These are phyloP conservation scores for Triadica sebifera DNA, from an alignment of 345 rosid genomes.

Conservation along the genomic window DNA sequence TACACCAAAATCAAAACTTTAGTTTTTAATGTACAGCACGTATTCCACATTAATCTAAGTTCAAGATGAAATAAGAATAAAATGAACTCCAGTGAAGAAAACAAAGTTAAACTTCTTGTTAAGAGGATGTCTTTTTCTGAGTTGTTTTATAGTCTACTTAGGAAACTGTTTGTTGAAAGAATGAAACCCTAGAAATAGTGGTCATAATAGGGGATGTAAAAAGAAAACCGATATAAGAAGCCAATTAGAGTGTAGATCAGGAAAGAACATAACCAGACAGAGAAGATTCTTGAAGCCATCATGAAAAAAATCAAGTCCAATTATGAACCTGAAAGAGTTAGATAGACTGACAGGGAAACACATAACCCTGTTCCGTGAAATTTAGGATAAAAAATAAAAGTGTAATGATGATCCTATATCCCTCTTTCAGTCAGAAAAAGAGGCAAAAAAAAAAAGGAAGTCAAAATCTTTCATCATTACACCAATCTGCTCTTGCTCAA, in stretches of 20 bases:
- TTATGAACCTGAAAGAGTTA: constrained; percentile 40
- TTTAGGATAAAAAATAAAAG: constrained; percentile 25
- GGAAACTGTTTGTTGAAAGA: background rate
- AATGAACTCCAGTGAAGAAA: too few species aligned
- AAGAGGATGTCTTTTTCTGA: too few species aligned
- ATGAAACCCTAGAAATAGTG: constrained; percentile 11
- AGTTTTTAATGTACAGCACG: too few species aligned
- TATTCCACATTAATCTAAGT: too few species aligned
- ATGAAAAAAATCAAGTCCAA: constrained; percentile 33
- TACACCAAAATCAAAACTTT: too few species aligned
- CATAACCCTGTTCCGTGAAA: constrained; percentile 31
- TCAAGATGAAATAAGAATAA: too few species aligned
- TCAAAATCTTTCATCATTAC: constrained; percentile 66
- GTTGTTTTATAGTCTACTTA: background rate
- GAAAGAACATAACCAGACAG: constrained; percentile 36
- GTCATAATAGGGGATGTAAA: background rate
- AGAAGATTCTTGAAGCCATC: constrained; percentile 47
- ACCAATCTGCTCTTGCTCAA: constrained; percentile 51
- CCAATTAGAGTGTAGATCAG: constrained; percentile 21
- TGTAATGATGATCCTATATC: constrained; percentile 50
- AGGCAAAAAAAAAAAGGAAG: constrained; percentile 12
- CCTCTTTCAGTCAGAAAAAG: constrained; percentile 32
- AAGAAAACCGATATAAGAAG: too few species aligned
- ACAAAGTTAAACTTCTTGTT: too few species aligned
- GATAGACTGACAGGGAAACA: constrained; percentile 35